Conservation (phyloP, 2,329 filamentous ascomycete genomes). For the Colletotrichum lupini region DNA sequence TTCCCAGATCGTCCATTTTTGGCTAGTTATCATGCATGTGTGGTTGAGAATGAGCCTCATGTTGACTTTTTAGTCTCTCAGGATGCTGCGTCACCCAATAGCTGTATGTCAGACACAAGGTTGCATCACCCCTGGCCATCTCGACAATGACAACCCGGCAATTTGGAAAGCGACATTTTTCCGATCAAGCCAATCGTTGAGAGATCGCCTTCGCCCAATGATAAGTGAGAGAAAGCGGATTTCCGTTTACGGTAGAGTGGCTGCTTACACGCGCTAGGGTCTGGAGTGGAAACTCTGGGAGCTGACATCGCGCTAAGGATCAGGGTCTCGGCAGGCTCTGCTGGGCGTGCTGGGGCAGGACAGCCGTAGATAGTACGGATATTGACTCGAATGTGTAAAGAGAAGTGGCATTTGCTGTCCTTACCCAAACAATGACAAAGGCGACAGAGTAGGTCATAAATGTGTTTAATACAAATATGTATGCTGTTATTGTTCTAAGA, state of each 20-base stretch:
- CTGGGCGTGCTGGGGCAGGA: too few species aligned
- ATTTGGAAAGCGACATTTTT: not conserved
- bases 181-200: not conserved
- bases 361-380: not conserved
- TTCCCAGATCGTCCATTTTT: constrained; percentile 18
- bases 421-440: not conserved
- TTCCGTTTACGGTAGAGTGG: not conserved
- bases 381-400: not conserved
- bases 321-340: not conserved
- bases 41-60: not conserved
- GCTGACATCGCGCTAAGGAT: not conserved
- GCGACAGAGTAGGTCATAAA: not conserved
- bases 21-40: accelerated
- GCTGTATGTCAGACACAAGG: not conserved
- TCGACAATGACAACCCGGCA: not conserved
- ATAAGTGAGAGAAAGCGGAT: not conserved
- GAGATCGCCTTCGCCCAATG: not conserved
- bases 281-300: not conserved
- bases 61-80: not conserved
- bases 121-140: not conserved
- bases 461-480: not conserved
- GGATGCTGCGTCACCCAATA: not conserved
- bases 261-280: constrained; percentile 2
- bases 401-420: not conserved
- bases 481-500: not conserved